These are phyloP conservation scores for Rhizoclosmatium sp. DNA, from an alignment of 192 early-diverging fungal species.

Conservation along the genomic window DNA sequence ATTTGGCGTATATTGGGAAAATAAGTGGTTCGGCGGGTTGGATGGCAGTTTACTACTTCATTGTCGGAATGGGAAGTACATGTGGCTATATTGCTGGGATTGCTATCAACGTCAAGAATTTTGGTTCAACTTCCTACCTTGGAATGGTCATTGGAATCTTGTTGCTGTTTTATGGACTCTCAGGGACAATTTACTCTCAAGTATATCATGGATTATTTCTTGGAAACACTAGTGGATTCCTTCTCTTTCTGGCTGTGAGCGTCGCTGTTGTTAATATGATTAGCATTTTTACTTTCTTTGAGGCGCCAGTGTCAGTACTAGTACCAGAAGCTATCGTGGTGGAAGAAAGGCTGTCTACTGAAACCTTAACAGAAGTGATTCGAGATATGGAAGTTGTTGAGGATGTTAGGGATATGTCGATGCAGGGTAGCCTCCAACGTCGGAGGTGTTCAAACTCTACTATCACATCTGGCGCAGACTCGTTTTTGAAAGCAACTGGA, in stretches of 20 bases:
- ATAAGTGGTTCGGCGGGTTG: constrained; percentile 2
- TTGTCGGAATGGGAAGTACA: constrained; percentile 24
- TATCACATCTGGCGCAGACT: no score
- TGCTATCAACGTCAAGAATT: constrained; percentile 36
- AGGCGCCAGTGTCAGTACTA: not conserved
- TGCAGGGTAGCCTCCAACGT: no score
- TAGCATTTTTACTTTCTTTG: not conserved
- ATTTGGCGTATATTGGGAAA: constrained; percentile 11
- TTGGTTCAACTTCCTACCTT: not conserved
- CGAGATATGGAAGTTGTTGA: no score
- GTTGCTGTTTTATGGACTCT: constrained; percentile 43
- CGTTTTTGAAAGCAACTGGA: no score
- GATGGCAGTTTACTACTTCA: constrained; percentile 42
- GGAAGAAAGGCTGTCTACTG: no score
- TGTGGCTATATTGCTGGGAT: constrained; percentile 36
- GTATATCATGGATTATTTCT: constrained; percentile 20
- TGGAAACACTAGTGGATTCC: constrained; percentile 15
- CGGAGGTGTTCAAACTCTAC: no score
- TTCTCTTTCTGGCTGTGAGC: constrained; percentile 27
- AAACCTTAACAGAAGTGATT: no score
- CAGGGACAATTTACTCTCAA: constrained; percentile 40
- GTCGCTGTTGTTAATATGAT: constrained; percentile 28
- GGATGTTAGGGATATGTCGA: no score
- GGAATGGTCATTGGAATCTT: constrained; percentile 33
- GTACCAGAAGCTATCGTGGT: no score